Evolutionary conservation across 768 basidiomycete genomes (phyloP).

Genomic region (Tylopilus vinaceipallidus): DNA sequence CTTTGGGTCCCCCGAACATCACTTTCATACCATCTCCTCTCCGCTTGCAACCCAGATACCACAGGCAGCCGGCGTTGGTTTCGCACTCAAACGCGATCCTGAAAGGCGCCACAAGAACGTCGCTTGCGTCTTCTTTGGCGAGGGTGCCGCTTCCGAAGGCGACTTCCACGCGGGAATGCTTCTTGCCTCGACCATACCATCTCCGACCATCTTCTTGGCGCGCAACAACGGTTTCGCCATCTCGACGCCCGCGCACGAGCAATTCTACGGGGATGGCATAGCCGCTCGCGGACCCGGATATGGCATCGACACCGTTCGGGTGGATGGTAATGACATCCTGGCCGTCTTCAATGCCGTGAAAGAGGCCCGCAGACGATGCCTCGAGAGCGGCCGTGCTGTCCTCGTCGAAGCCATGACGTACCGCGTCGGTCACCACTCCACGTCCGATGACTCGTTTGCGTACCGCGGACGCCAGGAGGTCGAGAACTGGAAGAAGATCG

Average conservation of each 20-base stretch:
- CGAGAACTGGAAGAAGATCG: conserved; percentile 86
- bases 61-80: conserved; percentile 91
- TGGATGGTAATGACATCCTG: conserved; percentile 91
- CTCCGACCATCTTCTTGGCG: conserved; percentile 71
- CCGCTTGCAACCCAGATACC: conserved; percentile 93
- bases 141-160: conserved; percentile 92
- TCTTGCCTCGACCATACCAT: conserved; percentile 72
- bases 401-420: conserved; percentile 91
- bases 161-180: conserved; percentile 93
- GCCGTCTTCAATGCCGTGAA: conserved; percentile 75
- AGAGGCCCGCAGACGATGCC: conserved; percentile 67
- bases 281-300: conserved; percentile 88
- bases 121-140: conserved; percentile 89
- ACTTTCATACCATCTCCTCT: conserved; percentile 94
- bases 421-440: conserved; percentile 92
- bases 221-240: conserved; percentile 94
- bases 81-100: conserved; percentile 80
- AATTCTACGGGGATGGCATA: conserved; percentile 91
- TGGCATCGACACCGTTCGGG: conserved; percentile 86
- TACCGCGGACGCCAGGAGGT: conserved; percentile 89
- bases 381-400: conserved; percentile 79
- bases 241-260: conserved; percentile 86
- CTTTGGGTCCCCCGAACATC: conserved; percentile 78
- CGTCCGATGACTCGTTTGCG: conserved; percentile 93
- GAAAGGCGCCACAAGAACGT: conserved; percentile 65